Conservation (phyloP, 1,284 basidiomycete species). For the Gymnopus androsaceus region DNA sequence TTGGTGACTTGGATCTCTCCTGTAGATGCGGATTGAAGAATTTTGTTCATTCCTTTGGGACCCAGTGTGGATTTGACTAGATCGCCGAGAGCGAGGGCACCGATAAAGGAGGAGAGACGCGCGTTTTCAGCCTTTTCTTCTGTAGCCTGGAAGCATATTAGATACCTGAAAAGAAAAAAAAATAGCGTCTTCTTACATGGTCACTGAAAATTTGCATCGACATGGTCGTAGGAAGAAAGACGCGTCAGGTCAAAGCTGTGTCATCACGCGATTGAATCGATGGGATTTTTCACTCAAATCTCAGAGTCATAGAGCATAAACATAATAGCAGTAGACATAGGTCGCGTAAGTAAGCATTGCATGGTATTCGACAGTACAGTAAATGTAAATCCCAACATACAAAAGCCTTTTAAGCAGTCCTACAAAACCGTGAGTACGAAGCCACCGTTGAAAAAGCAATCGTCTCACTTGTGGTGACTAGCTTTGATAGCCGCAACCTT, state of each 20-base stretch:
- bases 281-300: too few species aligned
- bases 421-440: background rate
- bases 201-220: constrained; percentile 50
- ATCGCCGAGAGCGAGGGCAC: constrained; percentile 94
- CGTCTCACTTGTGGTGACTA: constrained; percentile 44
- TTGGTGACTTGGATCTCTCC: constrained; percentile 98
- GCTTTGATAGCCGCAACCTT: constrained; percentile 80
- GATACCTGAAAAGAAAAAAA: too few species aligned
- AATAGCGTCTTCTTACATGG: constrained; percentile 30
- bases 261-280: too few species aligned
- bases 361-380: background rate
- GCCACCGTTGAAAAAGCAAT: too few species aligned
- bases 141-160: constrained; percentile 69
- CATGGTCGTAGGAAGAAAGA: constrained; percentile 27
- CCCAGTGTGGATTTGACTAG: constrained; percentile 98
- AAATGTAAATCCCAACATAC: background rate
- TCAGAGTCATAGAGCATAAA: background rate
- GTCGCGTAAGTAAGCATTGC: background rate
- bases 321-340: too few species aligned
- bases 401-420: constrained; percentile 5
- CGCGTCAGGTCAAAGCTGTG: too few species aligned
- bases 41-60: constrained; percentile 97
- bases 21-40: constrained; percentile 88
- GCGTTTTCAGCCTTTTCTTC: constrained; percentile 99
- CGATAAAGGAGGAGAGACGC: constrained; percentile 96